These are phyloP conservation scores for Phyllosticta citribraziliensis DNA, from an alignment of 2,329 filamentous ascomycete genomes.

Conservation along the genomic window DNA sequence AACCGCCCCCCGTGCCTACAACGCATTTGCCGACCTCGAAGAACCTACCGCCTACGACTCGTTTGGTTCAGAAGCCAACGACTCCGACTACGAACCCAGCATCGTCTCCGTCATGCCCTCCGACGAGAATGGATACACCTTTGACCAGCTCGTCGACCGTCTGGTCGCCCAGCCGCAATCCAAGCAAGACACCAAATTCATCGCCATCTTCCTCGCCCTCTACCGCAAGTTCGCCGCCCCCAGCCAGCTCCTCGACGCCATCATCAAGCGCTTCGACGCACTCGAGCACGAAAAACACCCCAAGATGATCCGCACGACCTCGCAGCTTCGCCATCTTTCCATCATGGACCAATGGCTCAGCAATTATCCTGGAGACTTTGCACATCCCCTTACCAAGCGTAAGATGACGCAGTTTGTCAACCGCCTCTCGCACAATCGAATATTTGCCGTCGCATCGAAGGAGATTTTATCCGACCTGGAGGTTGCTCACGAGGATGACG, in stretches of 20 bases:
- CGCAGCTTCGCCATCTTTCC: constrained; percentile 74
- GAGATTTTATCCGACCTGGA: constrained; percentile 77
- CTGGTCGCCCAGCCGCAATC: constrained; percentile 73
- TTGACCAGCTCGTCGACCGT: constrained; percentile 61
- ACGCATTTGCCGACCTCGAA: constrained; percentile 56
- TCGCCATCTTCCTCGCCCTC: constrained; percentile 78
- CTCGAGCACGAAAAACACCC: constrained; percentile 56
- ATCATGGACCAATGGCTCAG: constrained; percentile 84
- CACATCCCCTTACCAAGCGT: constrained; percentile 61
- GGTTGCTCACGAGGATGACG: constrained; percentile 72
- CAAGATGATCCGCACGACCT: constrained; percentile 66
- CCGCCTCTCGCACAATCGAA: constrained; percentile 63
- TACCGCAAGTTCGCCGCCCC: constrained; percentile 92
- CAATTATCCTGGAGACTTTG: constrained; percentile 87
- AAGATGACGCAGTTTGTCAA: constrained; percentile 66
- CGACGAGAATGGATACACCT: constrained; percentile 51
- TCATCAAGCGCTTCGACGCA: constrained; percentile 65
- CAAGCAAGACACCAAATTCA: constrained; percentile 81
- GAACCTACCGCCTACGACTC: constrained; percentile 61
- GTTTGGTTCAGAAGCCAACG: constrained; percentile 56
- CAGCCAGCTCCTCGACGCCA: constrained; percentile 63
- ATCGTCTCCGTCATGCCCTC: constrained; percentile 27
- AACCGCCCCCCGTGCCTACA: constrained; percentile 26
- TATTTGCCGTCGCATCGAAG: constrained; percentile 75
- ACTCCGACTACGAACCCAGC: constrained; percentile 48